Conservation (phyloP, 805 yeast species). For the Saturnispora diversa region DNA sequence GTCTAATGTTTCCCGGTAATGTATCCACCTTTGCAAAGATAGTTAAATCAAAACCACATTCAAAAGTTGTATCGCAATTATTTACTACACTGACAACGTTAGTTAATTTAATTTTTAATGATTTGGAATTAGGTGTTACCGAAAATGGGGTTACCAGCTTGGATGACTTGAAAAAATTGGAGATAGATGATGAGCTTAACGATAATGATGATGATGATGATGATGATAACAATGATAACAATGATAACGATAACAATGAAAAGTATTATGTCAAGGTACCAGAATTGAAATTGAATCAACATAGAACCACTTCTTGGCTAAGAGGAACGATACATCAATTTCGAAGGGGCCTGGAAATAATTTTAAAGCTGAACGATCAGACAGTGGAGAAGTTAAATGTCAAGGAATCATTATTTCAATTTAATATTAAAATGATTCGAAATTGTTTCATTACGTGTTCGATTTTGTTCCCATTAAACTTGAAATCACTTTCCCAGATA, state of each 20-base stretch:
- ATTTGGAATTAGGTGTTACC: conserved; percentile 29
- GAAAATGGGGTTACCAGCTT: conserved; percentile 11
- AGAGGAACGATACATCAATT: conserved; percentile 45
- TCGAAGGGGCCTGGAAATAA: conserved; percentile 35
- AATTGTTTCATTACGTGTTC: conserved; percentile 32
- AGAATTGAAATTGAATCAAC: conserved; percentile 12
- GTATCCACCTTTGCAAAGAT: conserved; percentile 39
- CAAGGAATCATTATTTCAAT: conserved; percentile 24
- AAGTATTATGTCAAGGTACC: conserved; percentile 3
- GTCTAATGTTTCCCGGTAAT: conserved; percentile 45
- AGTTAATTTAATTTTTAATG: conserved; percentile 34
- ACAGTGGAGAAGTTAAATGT: conserved; percentile 28
- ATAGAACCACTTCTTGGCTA: conserved; percentile 48
- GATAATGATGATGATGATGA: background rate
- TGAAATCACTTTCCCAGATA: conserved; percentile 27
- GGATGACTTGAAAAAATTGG: conserved; percentile 14
- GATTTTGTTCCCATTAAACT: conserved; percentile 29
- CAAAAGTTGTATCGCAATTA: conserved; percentile 28
- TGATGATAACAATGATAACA: conserved; percentile 11
- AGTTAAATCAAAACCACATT: conserved; percentile 30
- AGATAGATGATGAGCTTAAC: background rate
- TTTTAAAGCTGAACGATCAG: conserved; percentile 20
- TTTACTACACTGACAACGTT: conserved; percentile 28
- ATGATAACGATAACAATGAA: conserved; percentile 19
- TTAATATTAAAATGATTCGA: conserved; percentile 27